A percentile compares a stretch with the other conserved stretches of the same genome.
Evolutionary conservation across 2,329 filamentous ascomycete genomes (phyloP).

Genomic region (Diplodia mutila): DNA sequence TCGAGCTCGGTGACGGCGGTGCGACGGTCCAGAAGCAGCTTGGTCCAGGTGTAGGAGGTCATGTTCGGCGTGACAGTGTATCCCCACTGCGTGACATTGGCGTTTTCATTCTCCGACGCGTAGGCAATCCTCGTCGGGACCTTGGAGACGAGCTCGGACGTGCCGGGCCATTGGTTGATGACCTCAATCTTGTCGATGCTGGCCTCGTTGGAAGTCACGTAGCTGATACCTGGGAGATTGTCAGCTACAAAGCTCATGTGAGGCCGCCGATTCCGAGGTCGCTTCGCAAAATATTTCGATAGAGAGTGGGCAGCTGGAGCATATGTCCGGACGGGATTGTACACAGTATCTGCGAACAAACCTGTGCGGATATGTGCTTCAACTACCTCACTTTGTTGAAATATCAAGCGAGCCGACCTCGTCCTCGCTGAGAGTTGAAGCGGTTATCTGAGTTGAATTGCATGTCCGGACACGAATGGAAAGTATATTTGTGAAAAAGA

Average conservation of each 20-base stretch:
- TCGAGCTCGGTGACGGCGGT: constrained; percentile 23
- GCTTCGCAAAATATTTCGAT: no score
- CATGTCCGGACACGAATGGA: no score
- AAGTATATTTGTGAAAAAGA: no score
- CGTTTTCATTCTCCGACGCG: constrained; percentile 10
- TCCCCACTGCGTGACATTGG: constrained; percentile 15
- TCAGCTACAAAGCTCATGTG: no score
- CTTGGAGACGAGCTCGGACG: constrained; percentile 14
- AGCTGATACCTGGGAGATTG: constrained; percentile 7
- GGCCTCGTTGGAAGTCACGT: constrained; percentile 15
- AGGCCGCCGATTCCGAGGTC: no score
- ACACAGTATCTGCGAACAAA: no score
- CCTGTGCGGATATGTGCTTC: no score
- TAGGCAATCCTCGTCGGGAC: constrained; percentile 26
- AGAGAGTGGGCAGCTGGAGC: no score
- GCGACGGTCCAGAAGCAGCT: constrained; percentile 28
- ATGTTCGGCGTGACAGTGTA: constrained; percentile 27
- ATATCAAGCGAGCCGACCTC: no score
- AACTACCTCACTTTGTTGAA: no score
- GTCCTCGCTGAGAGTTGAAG: no score
- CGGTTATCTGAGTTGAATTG: background rate
- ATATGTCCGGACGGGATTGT: no score
- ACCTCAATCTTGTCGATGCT: constrained; percentile 22
- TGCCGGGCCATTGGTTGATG: constrained; percentile 11
- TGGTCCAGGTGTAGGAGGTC: constrained; percentile 29